Base-by-base conservation (phyloP, 352 stramenopile genomes). In the Plasmopara viticola region DNA sequence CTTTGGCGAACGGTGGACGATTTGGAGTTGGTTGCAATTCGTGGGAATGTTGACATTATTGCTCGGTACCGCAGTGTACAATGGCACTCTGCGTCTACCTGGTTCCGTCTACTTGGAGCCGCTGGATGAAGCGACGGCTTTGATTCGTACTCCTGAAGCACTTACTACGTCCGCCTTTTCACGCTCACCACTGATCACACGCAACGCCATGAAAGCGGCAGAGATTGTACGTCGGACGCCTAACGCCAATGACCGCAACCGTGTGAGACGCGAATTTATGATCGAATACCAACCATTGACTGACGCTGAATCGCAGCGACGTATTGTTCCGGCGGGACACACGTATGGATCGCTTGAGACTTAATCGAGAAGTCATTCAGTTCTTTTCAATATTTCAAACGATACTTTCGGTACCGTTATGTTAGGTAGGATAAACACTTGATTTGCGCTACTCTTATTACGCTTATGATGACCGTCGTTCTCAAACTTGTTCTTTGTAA, bases 51-150 rank as follows among this genome's bases (percentile, higher is more conserved):
- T 86, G 42, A 86, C 96, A 7, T 63, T 98, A 29, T 74, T 98
- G 10, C 69, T 90, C n/a, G 94, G 95, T 48, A 99, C 96, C 9
- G 95, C 94, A 4, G 86, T 99, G 28, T 99, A 98, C 80, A 99
- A 99, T 70, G 94, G 80, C 38, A 91, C 81, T 17, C 58, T 91
- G 45, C 79, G 82, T 60, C 48, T 94, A 14, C 84, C 80, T 0
- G 78, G 81, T 14, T 88, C 90, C 44, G 74, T 74, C 34, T 94
- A 94, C 60, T 49, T 90, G 15, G 77, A 88, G 53, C 75, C 76
- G 18, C 54, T 90, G 31, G 79, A 90, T 34, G 68, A 82, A 56
- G 64, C 72, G 6, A 18, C 80, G 29, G 86, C 74, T 29, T 67
- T 76, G 8, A 91, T 91, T 58, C 80, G 80, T 44, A 91, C 80